Conservation (phyloP, 345 rosid genomes). For the Chamaenerion angustifolium region DNA sequence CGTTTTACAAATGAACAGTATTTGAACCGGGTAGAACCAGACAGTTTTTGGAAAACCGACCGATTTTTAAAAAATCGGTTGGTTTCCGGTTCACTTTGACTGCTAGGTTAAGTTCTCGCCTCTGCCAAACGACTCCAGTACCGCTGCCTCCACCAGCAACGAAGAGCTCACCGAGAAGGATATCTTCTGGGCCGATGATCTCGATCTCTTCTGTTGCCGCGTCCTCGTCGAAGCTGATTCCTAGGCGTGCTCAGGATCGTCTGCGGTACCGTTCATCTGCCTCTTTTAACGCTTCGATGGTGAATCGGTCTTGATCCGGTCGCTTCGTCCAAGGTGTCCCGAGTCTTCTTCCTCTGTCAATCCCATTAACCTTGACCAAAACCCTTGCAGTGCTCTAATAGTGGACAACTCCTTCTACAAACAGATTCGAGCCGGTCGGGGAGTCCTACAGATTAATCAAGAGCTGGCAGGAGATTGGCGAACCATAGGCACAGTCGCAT, state of each 20-base stretch:
- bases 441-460: conserved; percentile 46
- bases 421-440: conserved; percentile 17
- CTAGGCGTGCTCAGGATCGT: conserved; percentile 18
- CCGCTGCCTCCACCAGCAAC: conserved; percentile 5
- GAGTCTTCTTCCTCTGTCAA: conserved; percentile 2
- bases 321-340: conserved; percentile 13
- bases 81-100: no score
- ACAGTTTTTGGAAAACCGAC: no score
- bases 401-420: conserved; percentile 44
- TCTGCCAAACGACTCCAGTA: background rate
- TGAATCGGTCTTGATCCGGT: conserved; percentile 11
- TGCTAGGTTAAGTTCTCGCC: no score
- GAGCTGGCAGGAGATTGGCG: conserved; percentile 13
- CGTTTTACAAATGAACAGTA: no score
- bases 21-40: no score
- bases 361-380: conserved; percentile 32
- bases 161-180: conserved; percentile 26
- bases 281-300: conserved; percentile 1
- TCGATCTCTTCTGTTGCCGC: conserved; percentile 8
- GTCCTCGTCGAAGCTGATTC: conserved; percentile 19
- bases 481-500: conserved; percentile 21
- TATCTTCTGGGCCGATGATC: conserved; percentile 17
- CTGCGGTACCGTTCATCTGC: background rate
- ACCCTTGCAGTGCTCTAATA: conserved; percentile 12
- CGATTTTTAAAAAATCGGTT: no score